Conservation (phyloP, 2,329 filamentous ascomycete genomes). For the Exophiala phaeomuriformis region DNA sequence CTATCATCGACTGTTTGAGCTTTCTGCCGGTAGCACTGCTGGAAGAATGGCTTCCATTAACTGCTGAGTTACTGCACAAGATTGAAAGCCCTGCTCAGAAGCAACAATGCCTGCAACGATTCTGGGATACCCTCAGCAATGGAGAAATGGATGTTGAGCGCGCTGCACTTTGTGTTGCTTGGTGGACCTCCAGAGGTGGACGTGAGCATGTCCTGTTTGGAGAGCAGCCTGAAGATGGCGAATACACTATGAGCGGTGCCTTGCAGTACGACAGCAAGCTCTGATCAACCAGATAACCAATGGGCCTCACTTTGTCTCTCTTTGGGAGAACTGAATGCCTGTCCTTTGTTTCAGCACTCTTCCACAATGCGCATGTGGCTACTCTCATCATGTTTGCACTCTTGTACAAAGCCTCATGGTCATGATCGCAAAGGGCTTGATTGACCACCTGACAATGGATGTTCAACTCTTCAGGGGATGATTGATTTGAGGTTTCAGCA, state of each 20-base stretch:
- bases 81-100: conserved; percentile 58
- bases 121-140: conserved; percentile 70
- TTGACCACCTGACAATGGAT: neutral
- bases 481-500: neutral
- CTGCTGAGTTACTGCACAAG: conserved; percentile 59
- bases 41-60: conserved; percentile 71
- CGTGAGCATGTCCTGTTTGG: conserved; percentile 50
- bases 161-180: conserved; percentile 68
- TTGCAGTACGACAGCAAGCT: conserved; percentile 45
- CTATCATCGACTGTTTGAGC: conserved; percentile 71
- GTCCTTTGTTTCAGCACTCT: neutral
- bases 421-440: neutral
- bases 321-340: neutral
- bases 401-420: conserved; percentile 1
- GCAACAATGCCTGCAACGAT: conserved; percentile 58
- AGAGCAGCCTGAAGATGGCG: conserved; percentile 29
- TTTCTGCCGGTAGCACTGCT: conserved; percentile 62
- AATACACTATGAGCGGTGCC: conserved; percentile 51
- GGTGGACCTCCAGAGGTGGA: conserved; percentile 69
- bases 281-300: conserved; percentile 26
- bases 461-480: neutral
- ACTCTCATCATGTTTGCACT: neutral
- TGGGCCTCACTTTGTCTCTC: neutral
- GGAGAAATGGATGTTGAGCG: conserved; percentile 87
- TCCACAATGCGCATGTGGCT: neutral